Percentiles rank a stretch among this genome's conserved stretches.
phyloP scores from a whole-genome alignment of 1,139 yeast species.

The Saccharomyces hybrid region DNA sequence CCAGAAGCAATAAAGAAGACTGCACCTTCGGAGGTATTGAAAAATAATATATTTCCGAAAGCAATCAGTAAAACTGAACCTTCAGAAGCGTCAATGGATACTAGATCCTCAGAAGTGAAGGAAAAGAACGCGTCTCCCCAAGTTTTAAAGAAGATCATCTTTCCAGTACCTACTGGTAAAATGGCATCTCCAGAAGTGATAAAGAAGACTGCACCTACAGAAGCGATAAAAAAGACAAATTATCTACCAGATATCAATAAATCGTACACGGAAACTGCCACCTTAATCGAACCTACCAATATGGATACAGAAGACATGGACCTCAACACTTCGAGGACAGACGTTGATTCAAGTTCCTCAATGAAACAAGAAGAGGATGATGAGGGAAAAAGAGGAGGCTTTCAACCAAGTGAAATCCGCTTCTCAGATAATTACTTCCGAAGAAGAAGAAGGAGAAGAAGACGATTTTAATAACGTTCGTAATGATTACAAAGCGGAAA shows the following conservation, averaged over 20 bases:
- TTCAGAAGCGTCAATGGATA: background rate
- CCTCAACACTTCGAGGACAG: background rate
- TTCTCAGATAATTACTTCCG: no score
- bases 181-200: background rate
- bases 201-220: background rate
- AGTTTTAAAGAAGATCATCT: no score
- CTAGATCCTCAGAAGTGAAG: background rate
- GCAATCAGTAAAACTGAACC: background rate
- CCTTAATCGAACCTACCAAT: background rate
- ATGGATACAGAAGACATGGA: background rate
- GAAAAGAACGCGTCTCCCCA: background rate
- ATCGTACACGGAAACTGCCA: background rate
- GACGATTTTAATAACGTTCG: no score
- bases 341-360: background rate
- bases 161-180: background rate
- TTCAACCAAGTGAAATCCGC: no score
- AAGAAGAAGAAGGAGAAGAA: no score
- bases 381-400: no score
- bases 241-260: background rate
- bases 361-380: background rate
- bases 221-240: background rate
- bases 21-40: no score
- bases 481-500: no score
- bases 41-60: no score
- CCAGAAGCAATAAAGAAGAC: no score